A percentile compares a stretch with the other conserved stretches of the same genome.
These are phyloP conservation scores for Auriscalpium orientale DNA, from an alignment of 768 basidiomycete genomes.

Conservation along the genomic window DNA sequence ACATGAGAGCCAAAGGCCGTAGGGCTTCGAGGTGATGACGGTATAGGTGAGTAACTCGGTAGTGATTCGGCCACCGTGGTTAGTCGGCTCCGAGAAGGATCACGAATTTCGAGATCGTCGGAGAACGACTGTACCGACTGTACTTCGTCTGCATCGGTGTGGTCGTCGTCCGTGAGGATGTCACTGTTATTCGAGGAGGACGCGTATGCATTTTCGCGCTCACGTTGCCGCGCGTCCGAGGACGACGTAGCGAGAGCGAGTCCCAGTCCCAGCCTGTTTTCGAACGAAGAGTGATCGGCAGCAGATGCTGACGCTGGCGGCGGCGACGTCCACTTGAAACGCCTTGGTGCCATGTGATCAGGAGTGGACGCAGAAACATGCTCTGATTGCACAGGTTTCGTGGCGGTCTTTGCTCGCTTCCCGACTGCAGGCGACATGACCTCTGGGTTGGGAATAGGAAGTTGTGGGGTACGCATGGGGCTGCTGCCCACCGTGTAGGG, in stretches of 20 bases:
- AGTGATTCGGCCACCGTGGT: slow-evolving; percentile 4
- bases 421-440: too few species aligned
- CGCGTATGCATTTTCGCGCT: slow-evolving; percentile 37
- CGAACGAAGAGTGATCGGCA: slow-evolving; percentile 58
- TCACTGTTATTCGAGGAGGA: slow-evolving; percentile 60
- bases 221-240: slow-evolving; percentile 40
- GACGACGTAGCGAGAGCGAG: slow-evolving; percentile 64
- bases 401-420: too few species aligned
- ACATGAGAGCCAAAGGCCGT: background rate
- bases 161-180: slow-evolving; percentile 58
- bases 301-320: slow-evolving; percentile 71
- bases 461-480: slow-evolving; percentile 43
- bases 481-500: slow-evolving; percentile 63
- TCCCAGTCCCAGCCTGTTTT: slow-evolving; percentile 56
- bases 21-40: background rate
- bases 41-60: slow-evolving; percentile 5
- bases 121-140: slow-evolving; percentile 54
- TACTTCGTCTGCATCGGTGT: slow-evolving; percentile 46
- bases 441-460: slow-evolving; percentile 30
- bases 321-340: slow-evolving; percentile 79
- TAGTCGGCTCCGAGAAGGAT: background rate
- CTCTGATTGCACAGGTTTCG: slow-evolving; percentile 1
- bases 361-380: slow-evolving; percentile 17
- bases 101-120: slow-evolving; percentile 3
- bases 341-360: slow-evolving; percentile 73